Evolutionary conservation across 2,329 filamentous ascomycete genomes (phyloP).

Genomic region (Zelopaecilomyces penicillatus): DNA sequence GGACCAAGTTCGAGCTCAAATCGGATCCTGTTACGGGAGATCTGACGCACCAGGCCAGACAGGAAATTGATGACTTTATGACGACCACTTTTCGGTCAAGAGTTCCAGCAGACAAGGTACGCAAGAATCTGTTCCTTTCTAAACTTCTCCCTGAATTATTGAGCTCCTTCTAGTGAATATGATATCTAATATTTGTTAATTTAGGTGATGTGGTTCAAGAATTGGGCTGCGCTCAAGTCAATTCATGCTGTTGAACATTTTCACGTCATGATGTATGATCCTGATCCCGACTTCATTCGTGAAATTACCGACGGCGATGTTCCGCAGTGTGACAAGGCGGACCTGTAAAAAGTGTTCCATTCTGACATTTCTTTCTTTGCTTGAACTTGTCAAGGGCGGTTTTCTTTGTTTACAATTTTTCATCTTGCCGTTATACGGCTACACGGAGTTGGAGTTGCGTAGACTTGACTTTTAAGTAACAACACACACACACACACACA

Average conservation of each 20-base stretch:
- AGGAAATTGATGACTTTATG: conserved; percentile 64
- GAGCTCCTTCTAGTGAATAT: neutral
- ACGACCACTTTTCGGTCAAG: conserved; percentile 52
- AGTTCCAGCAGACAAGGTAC: conserved; percentile 45
- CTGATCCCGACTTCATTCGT: conserved; percentile 60
- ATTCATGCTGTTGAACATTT: conserved; percentile 87
- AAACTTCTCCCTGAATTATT: neutral
- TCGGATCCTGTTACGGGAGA: conserved; percentile 59
- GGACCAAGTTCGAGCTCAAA: conserved; percentile 79
- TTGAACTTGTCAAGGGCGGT: neutral
- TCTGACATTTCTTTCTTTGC: neutral
- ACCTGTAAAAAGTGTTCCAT: conserved; percentile 6
- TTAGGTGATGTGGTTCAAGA: conserved; percentile 50
- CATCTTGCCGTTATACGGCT: neutral
- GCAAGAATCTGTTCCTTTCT: conserved; percentile 13
- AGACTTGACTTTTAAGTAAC: too few relatives aligned
- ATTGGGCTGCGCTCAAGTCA: conserved; percentile 79
- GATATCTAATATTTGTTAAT: too few relatives aligned
- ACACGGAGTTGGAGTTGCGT: too few relatives aligned
- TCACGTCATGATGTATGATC: conserved; percentile 81
- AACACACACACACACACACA: too few relatives aligned
- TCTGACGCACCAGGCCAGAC: conserved; percentile 54
- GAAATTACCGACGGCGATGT: conserved; percentile 67
- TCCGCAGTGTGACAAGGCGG: conserved; percentile 46
- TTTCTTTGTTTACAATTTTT: neutral